These are phyloP conservation scores for Capsicum chinense DNA, from an alignment of 257 asterid genomes.

Conservation along the genomic window DNA sequence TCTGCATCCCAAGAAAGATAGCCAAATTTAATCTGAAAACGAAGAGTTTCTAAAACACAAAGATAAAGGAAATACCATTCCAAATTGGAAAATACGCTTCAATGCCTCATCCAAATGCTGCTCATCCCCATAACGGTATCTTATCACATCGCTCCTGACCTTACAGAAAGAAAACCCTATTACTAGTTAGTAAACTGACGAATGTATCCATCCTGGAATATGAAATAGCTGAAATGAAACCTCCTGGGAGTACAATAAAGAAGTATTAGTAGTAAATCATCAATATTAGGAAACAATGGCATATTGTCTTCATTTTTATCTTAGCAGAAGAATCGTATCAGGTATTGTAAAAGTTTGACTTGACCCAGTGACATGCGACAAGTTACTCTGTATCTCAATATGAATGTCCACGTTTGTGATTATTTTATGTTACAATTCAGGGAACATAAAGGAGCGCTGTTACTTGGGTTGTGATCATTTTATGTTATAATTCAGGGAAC, in stretches of 20 bases:
- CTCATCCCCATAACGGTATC: constrained; percentile 97
- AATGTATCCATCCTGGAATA: not conserved
- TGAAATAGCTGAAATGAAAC: constrained; percentile 12
- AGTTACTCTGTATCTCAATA: not conserved
- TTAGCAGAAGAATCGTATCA: not conserved
- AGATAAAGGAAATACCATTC: constrained; percentile 58
- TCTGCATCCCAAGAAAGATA: not conserved
- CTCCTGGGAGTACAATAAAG: not conserved
- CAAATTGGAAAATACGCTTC: constrained; percentile 92
- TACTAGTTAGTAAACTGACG: constrained; percentile 10
- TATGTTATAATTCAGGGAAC: constrained; percentile 4
- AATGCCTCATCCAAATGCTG: constrained; percentile 97
- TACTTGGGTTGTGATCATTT: not conserved
- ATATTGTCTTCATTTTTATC: not conserved
- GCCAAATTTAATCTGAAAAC: not conserved
- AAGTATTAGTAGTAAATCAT: not conserved
- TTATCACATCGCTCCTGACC: constrained; percentile 95
- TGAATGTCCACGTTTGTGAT: not conserved
- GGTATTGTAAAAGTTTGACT: not conserved
- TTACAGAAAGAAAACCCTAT: constrained; percentile 42
- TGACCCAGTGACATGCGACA: not conserved
- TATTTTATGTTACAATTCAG: not conserved
- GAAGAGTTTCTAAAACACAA: not conserved
- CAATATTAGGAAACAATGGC: not conserved
- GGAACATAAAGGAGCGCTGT: not conserved